These are phyloP conservation scores for Boletellus sp. DNA, from an alignment of 768 basidiomycete genomes.

Conservation along the genomic window DNA sequence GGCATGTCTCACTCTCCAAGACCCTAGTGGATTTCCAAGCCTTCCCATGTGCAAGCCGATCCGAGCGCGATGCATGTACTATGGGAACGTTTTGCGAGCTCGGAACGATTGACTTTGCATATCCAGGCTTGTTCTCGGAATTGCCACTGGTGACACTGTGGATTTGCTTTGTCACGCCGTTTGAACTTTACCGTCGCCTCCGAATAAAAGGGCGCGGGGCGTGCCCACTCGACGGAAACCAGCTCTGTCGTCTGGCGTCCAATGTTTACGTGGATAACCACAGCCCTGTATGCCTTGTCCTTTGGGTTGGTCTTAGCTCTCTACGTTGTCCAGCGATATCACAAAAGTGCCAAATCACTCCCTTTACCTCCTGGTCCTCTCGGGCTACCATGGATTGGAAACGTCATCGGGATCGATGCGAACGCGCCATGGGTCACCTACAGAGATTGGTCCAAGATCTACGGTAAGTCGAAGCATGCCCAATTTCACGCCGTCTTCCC, in stretches of 20 bases:
- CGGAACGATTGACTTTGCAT: too few species aligned
- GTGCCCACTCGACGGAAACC: too few species aligned
- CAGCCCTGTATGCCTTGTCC: background rate
- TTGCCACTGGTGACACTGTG: too few species aligned
- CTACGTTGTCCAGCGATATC: background rate
- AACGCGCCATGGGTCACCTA: conserved; percentile 2
- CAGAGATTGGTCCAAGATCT: background rate
- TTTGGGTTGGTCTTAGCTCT: background rate
- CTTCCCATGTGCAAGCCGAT: too few species aligned
- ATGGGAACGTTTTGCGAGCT: too few species aligned
- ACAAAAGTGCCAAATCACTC: background rate
- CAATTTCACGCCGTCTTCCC: background rate
- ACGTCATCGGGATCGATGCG: background rate
- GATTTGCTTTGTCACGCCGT: too few species aligned
- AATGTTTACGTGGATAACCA: background rate
- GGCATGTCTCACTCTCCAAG: too few species aligned
- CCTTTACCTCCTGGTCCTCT: conserved; percentile 5
- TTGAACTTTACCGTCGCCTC: too few species aligned
- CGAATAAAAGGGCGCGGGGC: too few species aligned
- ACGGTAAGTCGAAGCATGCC: background rate
- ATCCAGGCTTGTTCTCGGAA: too few species aligned
- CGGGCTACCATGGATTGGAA: background rate
- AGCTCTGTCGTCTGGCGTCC: background rate
- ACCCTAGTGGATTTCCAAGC: too few species aligned
- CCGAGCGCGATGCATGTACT: too few species aligned